Conservation (phyloP, 2,329 filamentous ascomycete species). For the Neofusicoccum kwambonambiense region DNA sequence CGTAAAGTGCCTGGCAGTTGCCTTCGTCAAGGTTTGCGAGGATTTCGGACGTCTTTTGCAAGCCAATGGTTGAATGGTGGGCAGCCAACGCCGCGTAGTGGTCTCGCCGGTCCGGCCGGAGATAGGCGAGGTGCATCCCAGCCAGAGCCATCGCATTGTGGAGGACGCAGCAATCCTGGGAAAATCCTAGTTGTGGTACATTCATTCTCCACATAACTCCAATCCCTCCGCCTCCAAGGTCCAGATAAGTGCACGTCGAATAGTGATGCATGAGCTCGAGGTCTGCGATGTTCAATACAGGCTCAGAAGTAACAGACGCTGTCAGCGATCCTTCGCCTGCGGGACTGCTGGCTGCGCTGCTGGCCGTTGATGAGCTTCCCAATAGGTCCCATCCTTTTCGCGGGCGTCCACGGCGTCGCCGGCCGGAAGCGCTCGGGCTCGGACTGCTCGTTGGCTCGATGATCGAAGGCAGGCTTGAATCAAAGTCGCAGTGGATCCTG, state of each 20-base stretch:
- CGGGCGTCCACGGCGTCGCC: not conserved
- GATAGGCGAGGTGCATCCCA: not conserved
- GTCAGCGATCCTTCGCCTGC: not conserved
- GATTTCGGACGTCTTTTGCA: not conserved
- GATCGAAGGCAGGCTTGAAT: not conserved
- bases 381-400: not conserved
- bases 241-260: not conserved
- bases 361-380: not conserved
- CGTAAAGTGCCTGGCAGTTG: conserved; percentile 8
- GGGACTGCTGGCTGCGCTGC: not conserved
- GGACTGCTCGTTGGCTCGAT: not conserved
- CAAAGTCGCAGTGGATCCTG: conserved; percentile 7
- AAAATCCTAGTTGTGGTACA: not conserved
- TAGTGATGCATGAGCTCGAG: conserved; percentile 11
- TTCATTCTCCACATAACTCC: not conserved
- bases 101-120: not conserved
- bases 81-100: not conserved
- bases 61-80: conserved; percentile 3
- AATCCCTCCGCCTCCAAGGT: not conserved
- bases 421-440: not conserved
- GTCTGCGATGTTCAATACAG: not conserved
- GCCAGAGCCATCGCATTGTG: conserved; percentile 1
- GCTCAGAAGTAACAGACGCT: not conserved
- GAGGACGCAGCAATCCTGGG: not conserved
- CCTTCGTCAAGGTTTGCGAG: not conserved